Percentiles rank a stretch among this genome's conserved stretches.
phyloP scores from a whole-genome alignment of 1,284 basidiomycete species.

The Trametes pubescens region DNA sequence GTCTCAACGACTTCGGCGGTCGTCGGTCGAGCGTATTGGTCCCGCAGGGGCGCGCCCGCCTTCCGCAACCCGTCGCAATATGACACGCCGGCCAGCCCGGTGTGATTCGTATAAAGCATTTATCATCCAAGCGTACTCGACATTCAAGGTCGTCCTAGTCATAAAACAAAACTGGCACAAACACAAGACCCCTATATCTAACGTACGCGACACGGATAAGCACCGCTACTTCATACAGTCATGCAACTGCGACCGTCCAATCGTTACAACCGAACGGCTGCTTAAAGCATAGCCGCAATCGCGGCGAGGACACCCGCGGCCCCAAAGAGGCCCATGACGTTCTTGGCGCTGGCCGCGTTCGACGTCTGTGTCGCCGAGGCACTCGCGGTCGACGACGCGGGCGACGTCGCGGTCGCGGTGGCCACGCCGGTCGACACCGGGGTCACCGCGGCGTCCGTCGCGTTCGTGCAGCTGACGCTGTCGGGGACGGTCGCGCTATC shows the following conservation, averaged over 20 bases:
- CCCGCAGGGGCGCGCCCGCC: too few relatives aligned
- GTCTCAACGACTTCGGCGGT: too few relatives aligned
- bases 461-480: conserved; percentile 43
- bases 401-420: conserved; percentile 24
- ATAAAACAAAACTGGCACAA: background rate
- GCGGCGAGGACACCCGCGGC: conserved; percentile 33
- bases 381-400: conserved; percentile 9
- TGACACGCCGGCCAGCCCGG: too few relatives aligned
- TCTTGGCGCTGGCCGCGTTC: conserved; percentile 31
- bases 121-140: background rate
- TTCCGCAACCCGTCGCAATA: too few relatives aligned
- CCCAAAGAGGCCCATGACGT: conserved; percentile 34
- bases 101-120: background rate
- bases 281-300: conserved; percentile 33
- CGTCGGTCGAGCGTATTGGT: too few relatives aligned
- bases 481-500: conserved; percentile 49
- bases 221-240: background rate
- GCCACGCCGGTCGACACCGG: conserved; percentile 27
- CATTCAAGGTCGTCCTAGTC: background rate
- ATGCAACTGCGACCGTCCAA: background rate
- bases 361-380: conserved; percentile 27
- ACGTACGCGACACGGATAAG: conserved; percentile 3
- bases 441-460: conserved; percentile 35
- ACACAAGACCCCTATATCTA: background rate
- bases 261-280: background rate